Evolutionary conservation across 345 rosid genomes (phyloP).

Genomic region (Eucalyptus tenuipes): DNA sequence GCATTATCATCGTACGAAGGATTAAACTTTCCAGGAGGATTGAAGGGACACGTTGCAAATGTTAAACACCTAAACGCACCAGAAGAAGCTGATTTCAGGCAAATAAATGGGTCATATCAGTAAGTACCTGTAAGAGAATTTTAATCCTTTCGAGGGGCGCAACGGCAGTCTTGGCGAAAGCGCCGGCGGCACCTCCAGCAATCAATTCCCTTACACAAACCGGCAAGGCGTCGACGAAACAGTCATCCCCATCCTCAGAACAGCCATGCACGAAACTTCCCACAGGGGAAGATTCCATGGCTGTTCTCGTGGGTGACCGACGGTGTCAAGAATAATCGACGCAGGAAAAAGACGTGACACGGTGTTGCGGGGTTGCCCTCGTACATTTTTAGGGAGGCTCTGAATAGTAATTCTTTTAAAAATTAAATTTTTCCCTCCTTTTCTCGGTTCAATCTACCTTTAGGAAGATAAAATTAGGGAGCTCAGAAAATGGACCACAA

Average conservation of each 20-base stretch:
- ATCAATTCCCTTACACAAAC: conserved; percentile 74
- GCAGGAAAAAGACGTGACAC: neutral
- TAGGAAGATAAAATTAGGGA: neutral
- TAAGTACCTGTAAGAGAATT: conserved; percentile 75
- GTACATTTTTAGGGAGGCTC: neutral
- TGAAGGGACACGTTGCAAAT: neutral
- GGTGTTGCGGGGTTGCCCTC: neutral
- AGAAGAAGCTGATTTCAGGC: neutral
- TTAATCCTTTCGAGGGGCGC: conserved; percentile 88
- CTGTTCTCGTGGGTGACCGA: neutral
- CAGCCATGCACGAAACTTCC: conserved; percentile 48
- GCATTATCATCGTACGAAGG: neutral
- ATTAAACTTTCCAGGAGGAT: neutral
- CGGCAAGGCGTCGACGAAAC: conserved; percentile 45
- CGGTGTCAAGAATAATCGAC: neutral
- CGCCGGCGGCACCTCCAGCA: conserved; percentile 96
- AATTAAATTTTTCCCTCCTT: neutral
- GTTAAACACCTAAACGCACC: neutral
- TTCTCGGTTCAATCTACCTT: neutral
- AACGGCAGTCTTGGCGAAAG: conserved; percentile 72
- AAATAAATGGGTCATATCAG: neutral
- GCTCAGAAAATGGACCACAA: neutral
- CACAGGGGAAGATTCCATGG: neutral
- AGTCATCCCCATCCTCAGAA: conserved; percentile 15
- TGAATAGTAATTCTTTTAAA: neutral